A percentile compares a stretch with the other conserved stretches of the same genome.
phyloP scores from a whole-genome alignment of 2,329 filamentous ascomycete species.

The Hypoxylon sp. region DNA sequence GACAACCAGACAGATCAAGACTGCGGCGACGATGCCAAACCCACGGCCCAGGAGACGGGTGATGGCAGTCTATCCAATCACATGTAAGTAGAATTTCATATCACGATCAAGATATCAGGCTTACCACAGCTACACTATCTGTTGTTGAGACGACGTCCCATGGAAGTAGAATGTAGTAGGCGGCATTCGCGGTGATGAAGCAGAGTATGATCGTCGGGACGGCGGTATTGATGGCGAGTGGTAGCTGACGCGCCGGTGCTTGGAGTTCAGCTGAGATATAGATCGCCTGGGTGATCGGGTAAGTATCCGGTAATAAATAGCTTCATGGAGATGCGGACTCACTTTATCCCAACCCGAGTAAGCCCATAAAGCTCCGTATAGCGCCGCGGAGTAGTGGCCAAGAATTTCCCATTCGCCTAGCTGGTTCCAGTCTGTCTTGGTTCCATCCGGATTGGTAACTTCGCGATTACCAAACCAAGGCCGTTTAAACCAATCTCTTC shows the following conservation, averaged over 20 bases:
- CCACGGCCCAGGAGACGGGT: conserved; percentile 67
- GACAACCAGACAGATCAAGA: conserved; percentile 72
- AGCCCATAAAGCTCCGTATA: conserved; percentile 75
- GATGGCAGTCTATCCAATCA: conserved; percentile 64
- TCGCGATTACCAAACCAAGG: conserved; percentile 70
- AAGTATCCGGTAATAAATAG: conserved; percentile 1
- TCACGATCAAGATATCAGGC: conserved; percentile 45
- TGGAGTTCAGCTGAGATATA: conserved; percentile 70
- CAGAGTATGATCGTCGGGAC: conserved; percentile 72
- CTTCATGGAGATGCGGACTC: conserved; percentile 44
- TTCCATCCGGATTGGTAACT: conserved; percentile 65
- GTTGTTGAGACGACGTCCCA: conserved; percentile 71
- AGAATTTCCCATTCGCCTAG: conserved; percentile 71
- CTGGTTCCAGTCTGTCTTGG: conserved; percentile 63
- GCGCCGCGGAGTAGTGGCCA: conserved; percentile 71
- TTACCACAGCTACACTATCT: conserved; percentile 74
- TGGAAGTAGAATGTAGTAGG: conserved; percentile 74
- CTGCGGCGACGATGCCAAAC: conserved; percentile 68
- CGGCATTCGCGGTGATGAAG: conserved; percentile 72
- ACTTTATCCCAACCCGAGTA: conserved; percentile 78
- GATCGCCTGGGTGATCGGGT: conserved; percentile 61
- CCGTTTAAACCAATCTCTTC: conserved; percentile 66
- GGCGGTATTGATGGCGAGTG: conserved; percentile 73
- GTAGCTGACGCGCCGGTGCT: conserved; percentile 67
- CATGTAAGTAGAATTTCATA: conserved; percentile 25